These are phyloP conservation scores for Haplosporangium gracile DNA, from an alignment of 192 early-diverging fungal species.

Conservation along the genomic window DNA sequence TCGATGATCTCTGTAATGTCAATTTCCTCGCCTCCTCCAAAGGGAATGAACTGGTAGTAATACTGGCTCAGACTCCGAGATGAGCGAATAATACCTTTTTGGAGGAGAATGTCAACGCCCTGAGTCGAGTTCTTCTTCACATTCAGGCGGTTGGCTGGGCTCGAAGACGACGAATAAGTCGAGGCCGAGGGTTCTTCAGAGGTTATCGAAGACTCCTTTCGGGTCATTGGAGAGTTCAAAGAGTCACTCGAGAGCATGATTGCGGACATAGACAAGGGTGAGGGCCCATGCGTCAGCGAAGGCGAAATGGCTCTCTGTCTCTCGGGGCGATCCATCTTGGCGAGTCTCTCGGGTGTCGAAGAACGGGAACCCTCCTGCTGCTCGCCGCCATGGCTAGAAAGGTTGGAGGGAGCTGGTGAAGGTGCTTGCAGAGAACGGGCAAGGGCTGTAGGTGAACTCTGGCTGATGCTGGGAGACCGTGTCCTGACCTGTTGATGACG, in stretches of 20 bases:
- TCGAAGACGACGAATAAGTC: background rate
- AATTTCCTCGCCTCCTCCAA: slow-evolving; percentile 52
- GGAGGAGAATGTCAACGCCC: slow-evolving; percentile 58
- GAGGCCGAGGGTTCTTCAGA: background rate
- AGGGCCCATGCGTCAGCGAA: slow-evolving; percentile 47
- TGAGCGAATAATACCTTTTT: slow-evolving; percentile 48
- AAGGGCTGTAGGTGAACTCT: slow-evolving; percentile 29
- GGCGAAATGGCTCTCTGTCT: slow-evolving; percentile 48
- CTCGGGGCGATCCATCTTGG: slow-evolving; percentile 24
- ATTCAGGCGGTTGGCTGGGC: background rate
- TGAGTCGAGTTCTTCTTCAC: slow-evolving; percentile 41
- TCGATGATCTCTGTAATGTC: slow-evolving; percentile 63
- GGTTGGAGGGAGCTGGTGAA: slow-evolving; percentile 46
- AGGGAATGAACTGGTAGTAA: slow-evolving; percentile 57
- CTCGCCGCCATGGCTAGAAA: slow-evolving; percentile 35
- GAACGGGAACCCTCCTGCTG: slow-evolving; percentile 43
- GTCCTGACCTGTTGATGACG: slow-evolving; percentile 25
- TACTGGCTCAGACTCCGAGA: slow-evolving; percentile 19
- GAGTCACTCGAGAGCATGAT: slow-evolving; percentile 21
- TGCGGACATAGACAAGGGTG: slow-evolving; percentile 45
- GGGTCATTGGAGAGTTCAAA: background rate
- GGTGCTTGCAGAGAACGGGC: slow-evolving; percentile 39
- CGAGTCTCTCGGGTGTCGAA: slow-evolving; percentile 37
- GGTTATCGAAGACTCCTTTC: slow-evolving; percentile 5
- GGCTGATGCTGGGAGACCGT: slow-evolving; percentile 29